Base-by-base conservation (phyloP, 768 basidiomycete genomes). In the Agrocybe praecox region DNA sequence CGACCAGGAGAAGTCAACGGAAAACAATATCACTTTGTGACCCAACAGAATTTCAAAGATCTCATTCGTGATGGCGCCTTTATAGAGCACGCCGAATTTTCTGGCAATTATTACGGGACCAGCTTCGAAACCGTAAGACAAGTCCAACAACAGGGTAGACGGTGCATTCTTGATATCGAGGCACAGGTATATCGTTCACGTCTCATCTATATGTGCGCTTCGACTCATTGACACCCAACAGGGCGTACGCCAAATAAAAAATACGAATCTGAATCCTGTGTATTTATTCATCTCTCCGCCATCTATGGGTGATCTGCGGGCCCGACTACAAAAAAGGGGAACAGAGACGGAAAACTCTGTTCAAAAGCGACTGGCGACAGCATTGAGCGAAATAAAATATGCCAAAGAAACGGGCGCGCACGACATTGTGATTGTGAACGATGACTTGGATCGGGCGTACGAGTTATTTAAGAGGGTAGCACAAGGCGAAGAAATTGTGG, bases 91-190 rank as follows among this genome's bases (percentile, higher is more conserved):
- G 94, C 96, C 15, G 87, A 96, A 71, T 98, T 96, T 74, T 93
- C 91, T 0, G 85, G 89, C 21, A 97, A 98, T 68, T 82, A 83
- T 64, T 98, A 98, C 67, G 96, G 96, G n/a, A 96, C 95, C 5
- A 93, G 89, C 62, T 86, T 88, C 59, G 79, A 84, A 59, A 87
- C 94, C 19, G 85, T 98, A 26, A 75, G 80, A 32, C 78, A 81
- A 26, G 88, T 97, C 23, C 79, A 84, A 33, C 72, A 80, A 17
- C 76, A 81, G 2, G 93, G 92, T 15, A 84, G 82, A 59, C 85
- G 93, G 12, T 98, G 96, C 69, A 88, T 98, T 56, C 82, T 98
- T 36, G 96, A 98, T 69, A 98, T 98, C 56, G 96, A 98, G 67
- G 88, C 91, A 10, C 96, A 98, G 88, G 94, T 92, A 68, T 55